Conservation (phyloP, 140 eudicot species). For the Flaveria floridana region DNA sequence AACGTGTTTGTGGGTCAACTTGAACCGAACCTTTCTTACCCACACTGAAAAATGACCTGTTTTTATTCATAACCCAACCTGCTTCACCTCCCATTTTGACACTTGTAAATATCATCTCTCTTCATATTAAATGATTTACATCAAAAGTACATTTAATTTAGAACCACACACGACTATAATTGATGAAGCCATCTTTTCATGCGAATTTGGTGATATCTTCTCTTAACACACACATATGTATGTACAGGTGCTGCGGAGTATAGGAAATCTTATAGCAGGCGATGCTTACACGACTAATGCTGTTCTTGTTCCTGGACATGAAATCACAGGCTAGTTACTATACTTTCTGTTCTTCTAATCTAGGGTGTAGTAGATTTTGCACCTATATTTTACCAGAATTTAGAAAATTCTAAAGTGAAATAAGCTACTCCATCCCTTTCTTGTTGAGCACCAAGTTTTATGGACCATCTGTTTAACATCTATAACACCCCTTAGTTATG, state of each 20-base stretch:
- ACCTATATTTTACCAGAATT: constrained; percentile 8
- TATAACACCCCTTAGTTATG: no score
- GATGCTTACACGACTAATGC: constrained; percentile 61
- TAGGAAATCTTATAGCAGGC: constrained; percentile 97
- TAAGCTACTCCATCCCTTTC: no score
- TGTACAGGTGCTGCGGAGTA: constrained; percentile 72
- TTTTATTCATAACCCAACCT: background rate
- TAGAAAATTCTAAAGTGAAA: constrained; percentile 8
- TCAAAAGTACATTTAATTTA: background rate
- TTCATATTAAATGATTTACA: background rate
- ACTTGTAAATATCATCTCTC: background rate
- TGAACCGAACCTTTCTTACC: background rate
- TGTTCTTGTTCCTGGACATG: constrained; percentile 66
- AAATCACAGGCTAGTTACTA: constrained; percentile 70
- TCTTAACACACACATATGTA: background rate
- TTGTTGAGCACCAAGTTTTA: no score
- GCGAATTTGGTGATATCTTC: background rate
- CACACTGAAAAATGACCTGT: background rate
- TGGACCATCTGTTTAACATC: no score
- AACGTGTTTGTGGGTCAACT: background rate
- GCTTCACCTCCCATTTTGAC: background rate
- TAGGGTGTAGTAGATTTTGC: constrained; percentile 5
- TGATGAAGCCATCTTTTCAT: constrained; percentile 18
- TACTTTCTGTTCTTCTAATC: constrained; percentile 20
- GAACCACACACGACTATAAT: background rate